These are phyloP conservation scores for Colletotrichum musae DNA, from an alignment of 2,329 filamentous ascomycete genomes.

Conservation along the genomic window DNA sequence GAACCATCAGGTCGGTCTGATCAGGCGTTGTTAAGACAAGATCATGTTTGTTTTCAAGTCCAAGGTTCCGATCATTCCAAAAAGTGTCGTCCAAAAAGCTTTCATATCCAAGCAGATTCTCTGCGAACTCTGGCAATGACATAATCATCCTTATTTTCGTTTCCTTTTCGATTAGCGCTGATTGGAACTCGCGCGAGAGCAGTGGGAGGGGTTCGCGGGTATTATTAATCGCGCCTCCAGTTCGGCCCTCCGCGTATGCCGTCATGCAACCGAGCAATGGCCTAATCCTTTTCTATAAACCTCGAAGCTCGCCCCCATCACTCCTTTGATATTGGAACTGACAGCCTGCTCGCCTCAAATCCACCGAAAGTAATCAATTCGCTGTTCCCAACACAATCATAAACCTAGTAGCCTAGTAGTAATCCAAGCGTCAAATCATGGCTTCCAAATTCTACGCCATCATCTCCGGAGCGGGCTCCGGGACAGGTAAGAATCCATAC, in stretches of 20 bases:
- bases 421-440: slow-evolving; percentile 41
- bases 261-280: slow-evolving; percentile 37
- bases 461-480: slow-evolving; percentile 80
- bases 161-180: too few species aligned
- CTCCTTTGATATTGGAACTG: not conserved
- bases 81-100: too few species aligned
- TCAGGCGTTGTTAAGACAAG: too few species aligned
- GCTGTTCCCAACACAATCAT: too few species aligned
- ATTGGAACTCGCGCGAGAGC: not conserved
- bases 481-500: slow-evolving; percentile 73
- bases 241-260: slow-evolving; percentile 35
- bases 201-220: slow-evolving; percentile 4
- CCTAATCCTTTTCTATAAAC: slow-evolving; percentile 27
- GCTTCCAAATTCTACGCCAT: slow-evolving; percentile 71
- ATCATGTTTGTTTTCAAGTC: too few species aligned
- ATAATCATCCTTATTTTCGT: too few species aligned
- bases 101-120: too few species aligned
- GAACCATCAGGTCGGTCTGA: too few species aligned
- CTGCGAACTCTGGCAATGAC: too few species aligned
- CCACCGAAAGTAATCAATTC: not conserved
- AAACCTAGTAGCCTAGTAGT: too few species aligned
- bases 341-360: not conserved
- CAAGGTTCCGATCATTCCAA: too few species aligned
- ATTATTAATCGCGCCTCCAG: slow-evolving; percentile 37
- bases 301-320: not conserved